Base-by-base conservation (phyloP, 2,329 filamentous ascomycete genomes). In the Penicillium sp. region DNA sequence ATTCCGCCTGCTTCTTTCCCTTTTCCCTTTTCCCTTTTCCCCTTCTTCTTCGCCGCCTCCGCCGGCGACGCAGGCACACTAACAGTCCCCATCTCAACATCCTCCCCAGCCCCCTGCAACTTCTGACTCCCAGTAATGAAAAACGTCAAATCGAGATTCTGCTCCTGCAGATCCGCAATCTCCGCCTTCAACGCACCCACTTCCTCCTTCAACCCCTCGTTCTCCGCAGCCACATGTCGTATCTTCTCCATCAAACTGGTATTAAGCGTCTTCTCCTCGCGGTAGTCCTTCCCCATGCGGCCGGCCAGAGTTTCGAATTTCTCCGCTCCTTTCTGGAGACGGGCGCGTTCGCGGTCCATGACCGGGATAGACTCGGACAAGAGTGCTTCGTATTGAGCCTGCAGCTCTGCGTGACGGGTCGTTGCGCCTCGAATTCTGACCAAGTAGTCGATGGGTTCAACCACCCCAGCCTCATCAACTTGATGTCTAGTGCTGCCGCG, bases 81-180 rank as follows among this genome's bases (percentile, higher is more conserved):
- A n/a, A 88, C 82, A 55, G 84, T 90, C 0, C 90, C 90, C 54
- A 89, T 89, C 65, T 88, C 86, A 39, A 95, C 75, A 74, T 94
- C 90, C n/a, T 89, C 90, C 35, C 86, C 84, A 58, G 85, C 37
- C 84, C 83, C 84, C 78, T 85, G 88, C 67, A 97, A 76, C 76
- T 92, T 94, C 76, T 95, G 88, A 75, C 90, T 87, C 0, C 91
- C 90, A 20, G 87, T 90, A 60, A 97, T 94, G 71, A 94, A 96
- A 83, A 96, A 93, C 53, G 83, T 88, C 72, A 97, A 73, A 73
- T 97, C 94, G 14, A 90, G 85, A 72, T 96, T 96, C 82, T 92
- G 90, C 74, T 96, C 92, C 65, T 88, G 86, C 45, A 96, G 77
- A 66, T 96, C 92, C 41, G 80, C 83, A 65, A 90, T 89, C 74